Conservation (phyloP, 2,329 filamentous ascomycete genomes). For the Sphaerostilbella broomeana region DNA sequence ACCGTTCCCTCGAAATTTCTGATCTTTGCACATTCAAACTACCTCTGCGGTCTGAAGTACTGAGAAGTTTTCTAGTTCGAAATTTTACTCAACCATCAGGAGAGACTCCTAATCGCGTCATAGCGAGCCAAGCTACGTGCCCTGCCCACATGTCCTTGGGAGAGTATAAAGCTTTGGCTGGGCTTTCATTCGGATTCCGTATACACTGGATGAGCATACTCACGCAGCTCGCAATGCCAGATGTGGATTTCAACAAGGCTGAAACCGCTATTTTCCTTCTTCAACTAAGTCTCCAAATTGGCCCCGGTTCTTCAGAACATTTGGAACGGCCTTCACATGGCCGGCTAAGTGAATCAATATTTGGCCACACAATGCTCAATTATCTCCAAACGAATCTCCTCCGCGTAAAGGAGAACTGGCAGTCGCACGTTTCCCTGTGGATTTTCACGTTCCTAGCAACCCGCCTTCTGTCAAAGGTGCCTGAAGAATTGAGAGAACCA, state of each 20-base stretch:
- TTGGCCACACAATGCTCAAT: conserved; percentile 8
- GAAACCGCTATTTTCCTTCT: conserved; percentile 17
- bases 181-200: conserved; percentile 14
- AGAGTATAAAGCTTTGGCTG: conserved; percentile 8
- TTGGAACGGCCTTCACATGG: conserved; percentile 7
- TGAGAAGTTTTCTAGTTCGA: not conserved
- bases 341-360: conserved; percentile 3
- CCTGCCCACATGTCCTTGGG: conserved; percentile 1
- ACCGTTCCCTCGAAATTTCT: not conserved
- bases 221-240: conserved; percentile 18
- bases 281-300: conserved; percentile 17
- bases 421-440: conserved; percentile 17
- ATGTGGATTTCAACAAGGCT: conserved; percentile 18
- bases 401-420: conserved; percentile 18
- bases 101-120: conserved; percentile 1
- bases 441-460: conserved; percentile 17
- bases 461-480: conserved; percentile 14
- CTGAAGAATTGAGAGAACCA: fast-evolving
- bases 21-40: conserved; percentile 15
- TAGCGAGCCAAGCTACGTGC: not conserved
- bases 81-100: not conserved
- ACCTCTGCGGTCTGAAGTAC: not conserved
- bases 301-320: not conserved
- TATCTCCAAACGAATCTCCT: conserved; percentile 1
- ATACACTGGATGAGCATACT: conserved; percentile 19